Base-by-base conservation (phyloP, 768 basidiomycete genomes). In the Mrakia blollopis region DNA sequence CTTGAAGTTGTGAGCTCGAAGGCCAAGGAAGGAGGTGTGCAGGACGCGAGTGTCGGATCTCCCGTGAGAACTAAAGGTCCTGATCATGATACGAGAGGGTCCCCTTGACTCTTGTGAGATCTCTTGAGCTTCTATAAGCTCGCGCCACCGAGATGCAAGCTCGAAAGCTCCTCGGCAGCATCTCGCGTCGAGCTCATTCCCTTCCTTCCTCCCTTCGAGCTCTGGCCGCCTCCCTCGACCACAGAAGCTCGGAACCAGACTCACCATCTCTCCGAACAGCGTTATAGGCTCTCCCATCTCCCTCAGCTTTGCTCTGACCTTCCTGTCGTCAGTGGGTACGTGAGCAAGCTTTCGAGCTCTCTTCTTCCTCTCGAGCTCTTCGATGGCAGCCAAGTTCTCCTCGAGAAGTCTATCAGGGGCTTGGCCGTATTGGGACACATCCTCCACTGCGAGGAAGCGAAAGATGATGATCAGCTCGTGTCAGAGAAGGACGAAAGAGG, bases 361-460 rank as follows among this genome's bases (percentile, higher is more conserved):
- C 87, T 97, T 97, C 87, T 96, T 97, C 80, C 95, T 88, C 82
- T 99, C 97, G n/a, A 99, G 89, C 84, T 97, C 94, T 82, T 93
- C 92, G 67, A 98, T 87, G 73, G 98, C 89, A 79, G 91, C 91
- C 81, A 91, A 90, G 85, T 94, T 85, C 78, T 85, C 84, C 39
- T 80, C 81, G 54, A 84, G 78, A 41, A 85, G 84, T 25, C 85
- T 79, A 78, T 85, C 85, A 54, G 85, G 83, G 7, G 72, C 76
- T 18, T 44, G n/a, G 2, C 72, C 72, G 23, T 76, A 76, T 52
- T 52, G 52, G 16, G 76, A 67, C 7, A 3, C 23, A 16, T 77
- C 76, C 72, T 77, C 76, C 76, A 77, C 76, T 77, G 63, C 30
- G 16, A 50, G 10, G 16, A 2, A 60, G 44, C 44, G 21, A 52